phyloP scores from a whole-genome alignment of 257 asterid genomes.

The Solanum pinnatisectum region DNA sequence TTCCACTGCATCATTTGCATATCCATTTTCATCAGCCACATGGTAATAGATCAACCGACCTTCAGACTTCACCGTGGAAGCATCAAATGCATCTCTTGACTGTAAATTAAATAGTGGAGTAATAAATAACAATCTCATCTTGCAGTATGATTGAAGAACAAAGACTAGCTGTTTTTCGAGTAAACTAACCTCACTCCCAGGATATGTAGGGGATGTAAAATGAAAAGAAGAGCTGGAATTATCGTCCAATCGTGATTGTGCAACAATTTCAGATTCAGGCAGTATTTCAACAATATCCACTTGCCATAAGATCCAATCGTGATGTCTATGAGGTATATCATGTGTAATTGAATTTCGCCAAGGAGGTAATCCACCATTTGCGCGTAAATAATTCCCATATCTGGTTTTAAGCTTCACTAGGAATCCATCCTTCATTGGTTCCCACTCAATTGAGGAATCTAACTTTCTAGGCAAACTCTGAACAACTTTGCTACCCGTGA shows the following conservation, averaged over 20 bases:
- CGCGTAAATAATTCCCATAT: constrained; percentile 74
- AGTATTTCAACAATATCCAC: constrained; percentile 48
- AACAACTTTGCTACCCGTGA: constrained; percentile 56
- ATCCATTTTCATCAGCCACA: constrained; percentile 64
- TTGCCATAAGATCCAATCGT: constrained; percentile 68
- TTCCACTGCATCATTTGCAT: constrained; percentile 55
- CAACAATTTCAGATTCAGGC: constrained; percentile 21
- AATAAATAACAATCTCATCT: neutral
- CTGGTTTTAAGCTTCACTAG: constrained; percentile 52
- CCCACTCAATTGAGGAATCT: constrained; percentile 76
- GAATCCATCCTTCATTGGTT: constrained; percentile 62
- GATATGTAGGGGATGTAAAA: constrained; percentile 17
- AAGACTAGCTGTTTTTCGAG: neutral
- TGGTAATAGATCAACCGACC: constrained; percentile 61
- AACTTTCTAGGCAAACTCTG: constrained; percentile 52
- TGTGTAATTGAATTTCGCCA: constrained; percentile 92
- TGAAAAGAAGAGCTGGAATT: constrained; percentile 33
- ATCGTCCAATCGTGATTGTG: constrained; percentile 19
- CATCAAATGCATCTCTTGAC: constrained; percentile 48
- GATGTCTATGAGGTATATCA: constrained; percentile 70
- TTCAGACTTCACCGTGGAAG: constrained; percentile 47
- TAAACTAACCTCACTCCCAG: constrained; percentile 14
- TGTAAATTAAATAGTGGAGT: constrained; percentile 15
- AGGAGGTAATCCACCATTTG: constrained; percentile 89
- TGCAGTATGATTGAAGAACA: neutral